Conservation (phyloP, 495 filamentous ascomycete species). For the Hyaloscypha bicolor region DNA sequence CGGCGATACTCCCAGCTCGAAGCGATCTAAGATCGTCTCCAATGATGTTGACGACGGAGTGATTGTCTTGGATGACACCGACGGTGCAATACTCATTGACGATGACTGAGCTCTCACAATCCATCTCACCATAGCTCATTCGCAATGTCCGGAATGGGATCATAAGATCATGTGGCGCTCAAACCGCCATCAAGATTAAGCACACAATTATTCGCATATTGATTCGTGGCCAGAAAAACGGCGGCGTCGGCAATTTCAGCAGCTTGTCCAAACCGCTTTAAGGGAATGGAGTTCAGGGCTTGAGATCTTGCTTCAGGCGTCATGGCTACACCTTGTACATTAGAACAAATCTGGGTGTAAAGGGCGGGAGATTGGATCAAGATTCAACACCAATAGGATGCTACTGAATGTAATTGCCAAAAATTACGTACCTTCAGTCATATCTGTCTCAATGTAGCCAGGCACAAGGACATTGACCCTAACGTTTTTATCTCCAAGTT, state of each 20-base stretch:
- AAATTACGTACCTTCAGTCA: constrained; percentile 65
- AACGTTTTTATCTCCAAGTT: constrained; percentile 58
- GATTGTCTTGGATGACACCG: constrained; percentile 58
- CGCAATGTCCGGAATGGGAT: neutral
- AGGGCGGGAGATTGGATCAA: constrained; percentile 1
- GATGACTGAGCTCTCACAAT: constrained; percentile 51
- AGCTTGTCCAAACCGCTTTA: constrained; percentile 67
- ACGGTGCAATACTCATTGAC: constrained; percentile 76
- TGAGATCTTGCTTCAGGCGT: constrained; percentile 29
- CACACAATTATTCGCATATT: constrained; percentile 82
- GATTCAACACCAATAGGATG: neutral
- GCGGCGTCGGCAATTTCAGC: constrained; percentile 82
- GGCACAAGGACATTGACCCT: constrained; percentile 82
- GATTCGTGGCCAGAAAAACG: constrained; percentile 73
- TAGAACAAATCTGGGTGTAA: constrained; percentile 26
- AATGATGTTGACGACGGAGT: constrained; percentile 41
- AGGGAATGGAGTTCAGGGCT: constrained; percentile 54
- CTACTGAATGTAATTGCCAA: neutral
- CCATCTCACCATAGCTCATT: constrained; percentile 7
- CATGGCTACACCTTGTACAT: constrained; percentile 36
- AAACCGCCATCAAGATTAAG: constrained; percentile 86
- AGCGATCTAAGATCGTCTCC: constrained; percentile 46
- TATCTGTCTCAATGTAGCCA: constrained; percentile 78
- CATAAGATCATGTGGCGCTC: constrained; percentile 58
- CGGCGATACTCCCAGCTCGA: constrained; percentile 32